Percentiles rank a stretch among this genome's conserved stretches.
Conservation (phyloP, 2,329 filamentous ascomycete species). For the Sporothrix luriei region DNA sequence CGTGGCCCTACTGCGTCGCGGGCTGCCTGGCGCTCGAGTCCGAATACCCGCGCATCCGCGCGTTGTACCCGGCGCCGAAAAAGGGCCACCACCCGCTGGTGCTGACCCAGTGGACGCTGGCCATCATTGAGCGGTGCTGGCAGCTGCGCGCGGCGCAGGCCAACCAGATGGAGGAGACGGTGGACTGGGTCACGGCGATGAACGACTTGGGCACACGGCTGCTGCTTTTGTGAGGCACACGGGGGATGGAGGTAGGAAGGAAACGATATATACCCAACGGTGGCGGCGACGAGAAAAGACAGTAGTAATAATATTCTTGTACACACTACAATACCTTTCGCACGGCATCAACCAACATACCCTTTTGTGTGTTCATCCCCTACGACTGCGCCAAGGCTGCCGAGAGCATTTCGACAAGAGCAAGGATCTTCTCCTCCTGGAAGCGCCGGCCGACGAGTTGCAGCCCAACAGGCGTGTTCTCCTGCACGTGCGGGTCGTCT, state of each 20-base stretch:
- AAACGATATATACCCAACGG: too few relatives aligned
- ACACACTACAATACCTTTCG: too few relatives aligned
- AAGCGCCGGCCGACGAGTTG: conserved; percentile 33
- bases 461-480: conserved; percentile 31
- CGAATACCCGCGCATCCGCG: conserved; percentile 28
- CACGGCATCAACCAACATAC: not conserved
- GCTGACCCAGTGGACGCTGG: conserved; percentile 29
- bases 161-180: conserved; percentile 22
- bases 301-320: not conserved
- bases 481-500: conserved; percentile 32
- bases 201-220: conserved; percentile 29
- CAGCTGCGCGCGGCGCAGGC: conserved; percentile 18
- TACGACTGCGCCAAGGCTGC: conserved; percentile 16
- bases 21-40: conserved; percentile 31
- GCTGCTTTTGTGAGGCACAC: conserved; percentile 25
- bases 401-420: conserved; percentile 27
- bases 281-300: not conserved
- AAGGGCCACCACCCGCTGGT: conserved; percentile 30
- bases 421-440: conserved; percentile 28
- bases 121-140: conserved; percentile 32
- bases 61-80: conserved; percentile 24
- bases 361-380: not conserved
- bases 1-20: conserved; percentile 29
- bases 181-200: conserved; percentile 31
- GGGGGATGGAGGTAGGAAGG: not conserved